Base-by-base conservation (phyloP, 2,329 filamentous ascomycete species). In the Fusarium sp. region DNA sequence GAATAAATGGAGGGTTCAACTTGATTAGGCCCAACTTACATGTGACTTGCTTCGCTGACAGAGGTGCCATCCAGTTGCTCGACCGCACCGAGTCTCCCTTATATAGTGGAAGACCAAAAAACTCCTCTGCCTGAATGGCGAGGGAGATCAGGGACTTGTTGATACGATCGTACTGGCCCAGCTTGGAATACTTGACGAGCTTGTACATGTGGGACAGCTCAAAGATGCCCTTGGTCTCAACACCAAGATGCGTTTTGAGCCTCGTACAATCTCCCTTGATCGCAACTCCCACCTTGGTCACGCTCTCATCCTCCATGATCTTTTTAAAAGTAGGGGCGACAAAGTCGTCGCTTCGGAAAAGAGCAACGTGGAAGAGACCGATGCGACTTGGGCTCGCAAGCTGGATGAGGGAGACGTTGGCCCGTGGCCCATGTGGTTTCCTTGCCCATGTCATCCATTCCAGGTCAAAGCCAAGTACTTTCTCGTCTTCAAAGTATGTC, bases 201-300 rank as follows among this genome's bases (percentile, higher is more conserved):
- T 91, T 94, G 82, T 95, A 92, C 27, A 98, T 83, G 79, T 97
- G 93, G 80, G 93, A 96, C 9, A 98, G 87, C 83, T 98, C 95
- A 70, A 97, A 90, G 5, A 94, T 84, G 1, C 93, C 93, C 59
- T 86, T 88, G 2, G 91, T 86, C 1, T 92, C 81, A 30, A 98
- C 87, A 0, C 83, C 85, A 4, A 98, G 87, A 72, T 86, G 90
- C n/a, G 89, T 92, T 32, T 85, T 87, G 14, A 98, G 79, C 34
- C 95, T 90, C 2, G 90, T 92, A 68, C 88, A 89, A 74, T 94
- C 95, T 41, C 89, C 92, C 76, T 89, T 88, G 75, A 98, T 93
- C 62, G 88, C 87, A 5, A 98, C 95, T 13, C 96, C 96, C 3
- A 89, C 87, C 81, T 98, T 98, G 43, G 88, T 89, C 67, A 97